These are phyloP conservation scores for Fusarium sp. DNA, from an alignment of 2,329 filamentous ascomycete species.

Conservation along the genomic window DNA sequence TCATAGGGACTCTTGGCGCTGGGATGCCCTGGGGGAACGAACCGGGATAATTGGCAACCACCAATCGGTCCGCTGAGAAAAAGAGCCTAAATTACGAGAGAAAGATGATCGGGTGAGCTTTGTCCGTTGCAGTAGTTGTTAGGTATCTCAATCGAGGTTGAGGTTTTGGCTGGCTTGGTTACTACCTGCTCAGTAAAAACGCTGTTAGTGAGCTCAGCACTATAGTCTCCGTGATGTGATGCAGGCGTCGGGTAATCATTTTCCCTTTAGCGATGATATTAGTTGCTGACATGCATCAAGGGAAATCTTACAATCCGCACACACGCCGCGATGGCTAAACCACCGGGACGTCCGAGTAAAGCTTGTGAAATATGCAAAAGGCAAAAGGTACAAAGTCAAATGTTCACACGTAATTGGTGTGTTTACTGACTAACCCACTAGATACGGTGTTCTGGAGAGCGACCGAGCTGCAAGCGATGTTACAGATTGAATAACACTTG, in stretches of 20 bases:
- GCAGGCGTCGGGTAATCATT: neutral
- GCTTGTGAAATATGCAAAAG: constrained; percentile 32
- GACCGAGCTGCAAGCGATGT: constrained; percentile 35
- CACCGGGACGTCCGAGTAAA: constrained; percentile 24
- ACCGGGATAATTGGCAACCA: constrained; percentile 24
- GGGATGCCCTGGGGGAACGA: neutral
- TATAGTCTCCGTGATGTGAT: neutral
- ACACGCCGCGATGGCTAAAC: neutral
- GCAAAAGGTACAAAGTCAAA: constrained; percentile 19
- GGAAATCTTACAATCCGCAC: neutral
- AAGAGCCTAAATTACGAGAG: neutral
- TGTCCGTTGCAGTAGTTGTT: neutral
- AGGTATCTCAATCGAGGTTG: neutral
- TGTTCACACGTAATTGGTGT: no score
- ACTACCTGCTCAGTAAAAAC: neutral
- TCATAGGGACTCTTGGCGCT: constrained; percentile 24
- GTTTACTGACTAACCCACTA: neutral
- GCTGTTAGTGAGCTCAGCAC: neutral
- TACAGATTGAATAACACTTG: constrained; percentile 8
- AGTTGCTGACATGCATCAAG: neutral
- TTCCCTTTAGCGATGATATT: neutral
- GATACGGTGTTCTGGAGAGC: constrained; percentile 37
- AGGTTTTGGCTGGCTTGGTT: neutral
- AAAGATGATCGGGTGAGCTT: neutral
- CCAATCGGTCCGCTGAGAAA: constrained; percentile 29